A percentile compares a stretch with the other conserved stretches of the same genome.
These are phyloP conservation scores for Massariosphaeria phaeospora DNA, from an alignment of 495 filamentous ascomycete species.

Conservation along the genomic window DNA sequence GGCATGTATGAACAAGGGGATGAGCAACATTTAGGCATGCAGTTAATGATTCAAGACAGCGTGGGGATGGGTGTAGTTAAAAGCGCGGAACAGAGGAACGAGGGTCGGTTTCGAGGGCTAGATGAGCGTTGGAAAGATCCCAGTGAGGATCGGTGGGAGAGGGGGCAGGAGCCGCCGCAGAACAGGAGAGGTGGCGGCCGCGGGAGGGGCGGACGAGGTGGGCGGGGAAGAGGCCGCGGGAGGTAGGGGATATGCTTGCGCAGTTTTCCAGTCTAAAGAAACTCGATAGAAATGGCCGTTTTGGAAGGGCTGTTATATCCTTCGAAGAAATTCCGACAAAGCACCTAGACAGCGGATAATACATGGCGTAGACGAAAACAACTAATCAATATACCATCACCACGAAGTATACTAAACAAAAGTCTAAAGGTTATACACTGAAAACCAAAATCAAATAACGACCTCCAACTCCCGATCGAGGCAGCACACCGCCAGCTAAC, in stretches of 20 bases:
- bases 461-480: too few relatives aligned
- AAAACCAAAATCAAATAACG: too few relatives aligned
- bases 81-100: conserved; percentile 14
- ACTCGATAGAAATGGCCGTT: too few relatives aligned
- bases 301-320: too few relatives aligned
- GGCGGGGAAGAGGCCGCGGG: not conserved
- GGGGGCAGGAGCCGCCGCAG: conserved; percentile 8
- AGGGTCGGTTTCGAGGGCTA: not conserved
- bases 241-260: not conserved
- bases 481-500: too few relatives aligned
- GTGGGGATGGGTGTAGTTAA: conserved; percentile 9
- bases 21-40: conserved; percentile 21
- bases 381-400: too few relatives aligned
- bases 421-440: too few relatives aligned
- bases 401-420: too few relatives aligned
- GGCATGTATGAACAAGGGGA: conserved; percentile 36
- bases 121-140: conserved; percentile 28
- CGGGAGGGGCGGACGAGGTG: not conserved
- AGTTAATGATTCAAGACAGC: conserved; percentile 33
- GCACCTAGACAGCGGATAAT: too few relatives aligned
- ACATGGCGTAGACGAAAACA: too few relatives aligned
- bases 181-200: not conserved
- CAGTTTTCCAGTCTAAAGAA: not conserved
- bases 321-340: too few relatives aligned
- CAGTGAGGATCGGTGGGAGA: conserved; percentile 5